These are phyloP conservation scores for Syzygium oleosum DNA, from an alignment of 345 rosid genomes.

Conservation along the genomic window DNA sequence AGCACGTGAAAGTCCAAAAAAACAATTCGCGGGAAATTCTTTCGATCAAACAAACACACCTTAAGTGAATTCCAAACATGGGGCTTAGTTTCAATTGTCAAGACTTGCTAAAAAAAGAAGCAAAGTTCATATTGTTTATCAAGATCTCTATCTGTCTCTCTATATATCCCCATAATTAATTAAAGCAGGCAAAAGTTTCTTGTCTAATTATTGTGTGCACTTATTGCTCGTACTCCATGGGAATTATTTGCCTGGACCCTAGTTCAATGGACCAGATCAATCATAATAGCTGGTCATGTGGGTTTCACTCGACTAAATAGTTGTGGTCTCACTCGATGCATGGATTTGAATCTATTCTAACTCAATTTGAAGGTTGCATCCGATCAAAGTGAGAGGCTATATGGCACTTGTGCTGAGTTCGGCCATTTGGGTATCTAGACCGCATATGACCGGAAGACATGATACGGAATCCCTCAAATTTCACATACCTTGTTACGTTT, in stretches of 20 bases:
- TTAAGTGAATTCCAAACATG: background rate
- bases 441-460: background rate
- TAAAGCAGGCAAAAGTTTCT: background rate
- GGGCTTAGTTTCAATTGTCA: background rate
- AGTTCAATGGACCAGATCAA: background rate
- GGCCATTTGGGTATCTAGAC: background rate
- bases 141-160: background rate
- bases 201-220: background rate
- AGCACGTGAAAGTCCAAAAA: too few species aligned
- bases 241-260: background rate
- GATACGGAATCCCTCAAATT: background rate
- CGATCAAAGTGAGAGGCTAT: background rate
- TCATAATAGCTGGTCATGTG: background rate
- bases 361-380: background rate
- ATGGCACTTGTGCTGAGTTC: background rate
- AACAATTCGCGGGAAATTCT: too few species aligned
- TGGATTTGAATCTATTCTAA: background rate
- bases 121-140: background rate
- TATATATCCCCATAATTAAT: too few species aligned
- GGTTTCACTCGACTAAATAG: background rate
- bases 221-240: background rate
- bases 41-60: too few species aligned
- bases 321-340: background rate
- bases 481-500: background rate
- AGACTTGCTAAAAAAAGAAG: background rate